Conservation (phyloP, 169 alveolate genomes). For the Toxoplasma gondii region DNA sequence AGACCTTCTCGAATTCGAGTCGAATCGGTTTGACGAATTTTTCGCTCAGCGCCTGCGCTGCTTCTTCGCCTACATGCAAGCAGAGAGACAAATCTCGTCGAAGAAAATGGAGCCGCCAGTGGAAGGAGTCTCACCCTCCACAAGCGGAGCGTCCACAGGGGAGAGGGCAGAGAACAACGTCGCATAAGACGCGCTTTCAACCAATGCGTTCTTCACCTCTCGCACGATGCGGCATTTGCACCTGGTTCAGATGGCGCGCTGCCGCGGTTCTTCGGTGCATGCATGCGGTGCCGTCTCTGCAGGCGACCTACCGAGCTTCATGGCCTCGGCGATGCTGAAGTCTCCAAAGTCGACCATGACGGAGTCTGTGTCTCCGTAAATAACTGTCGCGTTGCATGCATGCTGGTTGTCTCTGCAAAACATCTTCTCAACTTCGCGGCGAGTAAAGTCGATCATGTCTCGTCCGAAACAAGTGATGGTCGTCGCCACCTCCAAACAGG, state of each 20-base stretch:
- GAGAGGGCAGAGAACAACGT: too few relatives aligned
- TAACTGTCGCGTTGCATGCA: conserved; percentile 91
- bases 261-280: too few relatives aligned
- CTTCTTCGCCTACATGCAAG: conserved; percentile 83
- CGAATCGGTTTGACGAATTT: conserved; percentile 93
- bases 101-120: neutral
- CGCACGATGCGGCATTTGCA: too few relatives aligned
- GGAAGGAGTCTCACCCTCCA: neutral
- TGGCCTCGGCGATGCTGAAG: conserved; percentile 88
- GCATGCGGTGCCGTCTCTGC: too few relatives aligned
- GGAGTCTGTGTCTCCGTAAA: conserved; percentile 99
- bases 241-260: too few relatives aligned
- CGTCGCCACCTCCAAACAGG: conserved; percentile 96
- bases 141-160: neutral
- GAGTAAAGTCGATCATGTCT: conserved; percentile 87
- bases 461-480: conserved; percentile 98
- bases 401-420: conserved; percentile 85
- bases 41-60: conserved; percentile 91
- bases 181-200: too few relatives aligned
- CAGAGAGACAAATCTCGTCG: neutral
- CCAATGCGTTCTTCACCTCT: too few relatives aligned
- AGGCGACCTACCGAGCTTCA: conserved; percentile 82
- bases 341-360: conserved; percentile 98
- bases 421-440: conserved; percentile 77
- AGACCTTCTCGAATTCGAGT: conserved; percentile 97